A percentile compares a stretch with the other conserved stretches of the same genome.
Evolutionary conservation across 164 flowering plant species (phyloP).

Genomic region (Vitis rupestris): DNA sequence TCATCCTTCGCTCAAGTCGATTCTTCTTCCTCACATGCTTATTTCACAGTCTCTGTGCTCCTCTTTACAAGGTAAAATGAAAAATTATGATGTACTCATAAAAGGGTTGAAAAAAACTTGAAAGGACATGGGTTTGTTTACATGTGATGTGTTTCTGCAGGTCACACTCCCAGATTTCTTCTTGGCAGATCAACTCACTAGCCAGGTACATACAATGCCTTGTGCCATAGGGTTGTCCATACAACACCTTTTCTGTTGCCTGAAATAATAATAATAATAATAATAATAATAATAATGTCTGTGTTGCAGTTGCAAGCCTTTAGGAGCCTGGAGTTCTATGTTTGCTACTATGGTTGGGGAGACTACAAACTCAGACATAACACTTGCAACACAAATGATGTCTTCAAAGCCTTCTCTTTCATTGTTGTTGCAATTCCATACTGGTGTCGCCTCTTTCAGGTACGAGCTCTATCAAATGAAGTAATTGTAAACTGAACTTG

Average conservation of each 20-base stretch:
- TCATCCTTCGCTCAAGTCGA: constrained; percentile 1
- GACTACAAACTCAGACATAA: neutral
- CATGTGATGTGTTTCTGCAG: too few species aligned
- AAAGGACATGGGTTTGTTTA: too few species aligned
- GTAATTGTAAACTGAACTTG: too few species aligned
- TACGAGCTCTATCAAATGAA: neutral
- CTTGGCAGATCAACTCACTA: too few species aligned
- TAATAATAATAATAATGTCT: too few species aligned
- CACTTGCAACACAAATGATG: neutral
- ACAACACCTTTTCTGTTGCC: too few species aligned
- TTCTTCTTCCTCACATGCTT: constrained; percentile 2
- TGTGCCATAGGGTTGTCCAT: too few species aligned
- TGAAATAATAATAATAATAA: too few species aligned
- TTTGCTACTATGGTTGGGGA: constrained; percentile 1
- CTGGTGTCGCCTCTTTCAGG: neutral
- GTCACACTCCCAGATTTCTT: too few species aligned
- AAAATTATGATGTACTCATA: neutral
- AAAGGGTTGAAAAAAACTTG: too few species aligned
- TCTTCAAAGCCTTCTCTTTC: neutral
- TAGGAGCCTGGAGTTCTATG: neutral
- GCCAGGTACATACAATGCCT: too few species aligned
- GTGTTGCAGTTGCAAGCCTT: neutral
- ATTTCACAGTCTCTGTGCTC: constrained; percentile 1
- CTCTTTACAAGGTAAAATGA: constrained; percentile 10
- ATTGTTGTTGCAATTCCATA: neutral